Base-by-base conservation (phyloP, 2,329 filamentous ascomycete species). In the Fusarium continuum region DNA sequence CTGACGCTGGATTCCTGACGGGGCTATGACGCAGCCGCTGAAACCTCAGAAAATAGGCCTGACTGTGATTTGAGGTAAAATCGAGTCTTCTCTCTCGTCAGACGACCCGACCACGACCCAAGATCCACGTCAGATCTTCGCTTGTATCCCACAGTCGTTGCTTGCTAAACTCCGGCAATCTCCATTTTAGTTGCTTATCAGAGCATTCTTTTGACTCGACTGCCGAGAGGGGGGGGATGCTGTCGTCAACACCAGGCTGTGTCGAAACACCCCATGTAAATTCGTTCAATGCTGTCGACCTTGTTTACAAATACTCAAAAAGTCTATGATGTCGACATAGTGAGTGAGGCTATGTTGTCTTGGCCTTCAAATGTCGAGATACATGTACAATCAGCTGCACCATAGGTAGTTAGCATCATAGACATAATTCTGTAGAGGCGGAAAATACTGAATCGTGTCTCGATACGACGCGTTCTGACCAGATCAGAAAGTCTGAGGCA, bases 11-110 rank as follows among this genome's bases (percentile, higher is more conserved):
- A 31, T 43, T 55, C 53, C 46, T 38, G 34, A 66, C 35, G 51
- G 61, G 57, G 62, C 62, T 55, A 65, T 65, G 62, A 65, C 62
- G 62, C 62, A 65, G 54, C 26, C 26, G 43, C 25, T 58, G 46
- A 55, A 58, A 53, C 56, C 46, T 63, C 35, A 35, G 45, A 55
- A 38, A 49, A 39, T 14, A 39, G 29, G 22, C 43, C 46, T 36
- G 51, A 51, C 25, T 36, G 20, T 26, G 16, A 34, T 29, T 51
- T 28, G 16, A 32, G 14, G 16, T 6, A 8, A 26, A 23, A 31
- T 25, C n/a, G n/a, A n/a, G 26, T 19, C n/a, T 19, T 34, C 54
- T 59, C 47, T 19, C n/a, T 19, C 29, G 57, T 59, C 47, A 44
- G 47, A 61, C 54, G 34, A 17, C 14, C 29, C 25, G 22, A 39